Evolutionary conservation across 768 basidiomycete genomes (phyloP).

Genomic region (Hypsizygus marmoreus): DNA sequence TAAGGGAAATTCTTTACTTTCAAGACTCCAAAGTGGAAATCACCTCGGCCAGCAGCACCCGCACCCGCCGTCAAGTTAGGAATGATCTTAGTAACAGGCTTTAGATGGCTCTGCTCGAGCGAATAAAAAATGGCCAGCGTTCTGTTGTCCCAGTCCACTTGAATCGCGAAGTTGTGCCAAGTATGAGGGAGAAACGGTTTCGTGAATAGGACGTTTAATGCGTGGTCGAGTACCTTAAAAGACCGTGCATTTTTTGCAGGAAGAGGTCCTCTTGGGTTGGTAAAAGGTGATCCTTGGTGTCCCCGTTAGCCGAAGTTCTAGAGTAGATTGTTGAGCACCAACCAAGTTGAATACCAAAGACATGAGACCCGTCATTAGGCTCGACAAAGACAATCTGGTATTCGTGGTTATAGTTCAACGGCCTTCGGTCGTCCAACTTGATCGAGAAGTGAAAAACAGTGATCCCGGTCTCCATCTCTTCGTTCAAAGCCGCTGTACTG

Average conservation of each 20-base stretch:
- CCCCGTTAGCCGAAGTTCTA: no score
- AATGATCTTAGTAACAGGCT: slow-evolving; percentile 41
- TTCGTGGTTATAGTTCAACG: slow-evolving; percentile 57
- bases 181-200: slow-evolving; percentile 40
- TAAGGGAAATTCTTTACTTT: slow-evolving; percentile 40
- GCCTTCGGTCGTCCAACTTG: slow-evolving; percentile 35
- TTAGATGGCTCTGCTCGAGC: slow-evolving; percentile 34
- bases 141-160: slow-evolving; percentile 54
- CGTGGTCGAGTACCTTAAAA: slow-evolving; percentile 60
- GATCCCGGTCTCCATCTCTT: slow-evolving; percentile 40
- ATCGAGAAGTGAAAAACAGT: slow-evolving; percentile 38
- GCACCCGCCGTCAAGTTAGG: slow-evolving; percentile 40
- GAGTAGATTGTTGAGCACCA: slow-evolving; percentile 14
- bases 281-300: slow-evolving; percentile 65
- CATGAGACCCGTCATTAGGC: slow-evolving; percentile 57
- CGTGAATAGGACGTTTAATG: slow-evolving; percentile 49
- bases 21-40: slow-evolving; percentile 62
- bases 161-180: slow-evolving; percentile 66
- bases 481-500: slow-evolving; percentile 37
- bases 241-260: slow-evolving; percentile 45
- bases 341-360: slow-evolving; percentile 65
- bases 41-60: slow-evolving; percentile 52
- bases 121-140: slow-evolving; percentile 59
- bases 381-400: slow-evolving; percentile 69
- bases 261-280: slow-evolving; percentile 45